Base-by-base conservation (phyloP, 1,139 yeast genomes). In the Suhomyces terraborum region DNA sequence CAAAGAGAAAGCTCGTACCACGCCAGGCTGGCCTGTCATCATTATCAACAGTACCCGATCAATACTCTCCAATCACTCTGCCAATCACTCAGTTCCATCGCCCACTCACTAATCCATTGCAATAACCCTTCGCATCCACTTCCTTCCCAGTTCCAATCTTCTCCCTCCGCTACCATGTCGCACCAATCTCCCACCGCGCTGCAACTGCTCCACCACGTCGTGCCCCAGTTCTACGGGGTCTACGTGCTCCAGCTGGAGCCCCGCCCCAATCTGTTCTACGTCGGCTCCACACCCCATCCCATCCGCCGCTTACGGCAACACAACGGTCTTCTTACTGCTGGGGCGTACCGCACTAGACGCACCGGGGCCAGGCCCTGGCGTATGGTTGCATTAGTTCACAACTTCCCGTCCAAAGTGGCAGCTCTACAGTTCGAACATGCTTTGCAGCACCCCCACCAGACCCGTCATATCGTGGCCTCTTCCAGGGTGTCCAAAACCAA, bases 251-350 rank as follows among this genome's bases (percentile, higher is more conserved):
- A 79, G 49, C 83, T 89, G 0, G 54, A 70, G 5, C 71, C 77
- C 2, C 77, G 75, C 50, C 77, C 78, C 9, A 65, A 67, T 31
- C 75, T 84, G 6, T 80, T 80, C 51, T 86, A 86, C 53, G 74
- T 86, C 4, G 95, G 95, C 1, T 84, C 93, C 1, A 84, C 93
- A 0, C 91, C 93, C 0, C 75, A 84, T 53, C 93, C 94, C 0
- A 55, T 66, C 1, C 54, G 91, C 43, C 58, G 95, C 35, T 64
- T 87, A 5, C 61, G 88, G 28, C 95, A 87, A 51, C 95, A 87
- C 56, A 87, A 87, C 63, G 95, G 95, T 2, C 78, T 73, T 4
- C 56, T 83, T 14, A 52, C 53, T 7, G 87, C 87, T 1, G 91
- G 91, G 1, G 95, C 95, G 0, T 79, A 66, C 53, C 63, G 79